Evolutionary conservation across 2,329 filamentous ascomycete species (phyloP), one percentile per base, ranked within the genome.

Genomic region (Scytalidium lignicola): DNA sequence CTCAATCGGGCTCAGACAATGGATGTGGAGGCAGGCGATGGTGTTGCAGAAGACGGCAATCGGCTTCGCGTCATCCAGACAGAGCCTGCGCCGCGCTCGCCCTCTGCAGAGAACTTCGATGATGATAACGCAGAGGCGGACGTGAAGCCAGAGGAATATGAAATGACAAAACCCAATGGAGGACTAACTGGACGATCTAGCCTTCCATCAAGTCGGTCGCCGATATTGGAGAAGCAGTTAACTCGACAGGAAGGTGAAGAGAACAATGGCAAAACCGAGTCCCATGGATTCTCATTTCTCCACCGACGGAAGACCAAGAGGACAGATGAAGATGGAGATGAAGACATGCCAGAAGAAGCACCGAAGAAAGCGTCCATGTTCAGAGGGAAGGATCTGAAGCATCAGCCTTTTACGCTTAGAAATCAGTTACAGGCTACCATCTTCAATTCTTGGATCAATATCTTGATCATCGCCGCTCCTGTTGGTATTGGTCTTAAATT

Each of bases 401-500:
- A 67, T 47, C 63, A 68, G 39, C 61, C 65, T 18, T 86, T 80
- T 51, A 85, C 82, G 0, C 60, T 79, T 8, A 69, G 69, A 51
- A 83, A 84, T 59, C 87, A 91, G 67, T 66, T 91, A 44, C 81
- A 83, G 57, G 82, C 86, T 17, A 90, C 89, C 0, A 59, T 95
- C 3, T 79, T 95, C 56, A 85, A 81, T 60, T 93, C 88, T 0
- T 95, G 88, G 82, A 86, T 96, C 70, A 96, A 96, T 62, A 62
- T 95, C 20, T 71, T 96, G 21, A 72, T 96, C 19, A 46, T 96
- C 15, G 82, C 85, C 19, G 90, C 88, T 0, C 91, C 91, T 0
- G 79, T 83, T 28, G 91, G 91, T 51, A 89, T 96, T 60, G 86
- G 79, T 2, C 66, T 92, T 46, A 80, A 88, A 60, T 90, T 85